Base-by-base conservation (phyloP, 2,329 filamentous ascomycete species). In the Thermothelomyces thermophilus region DNA sequence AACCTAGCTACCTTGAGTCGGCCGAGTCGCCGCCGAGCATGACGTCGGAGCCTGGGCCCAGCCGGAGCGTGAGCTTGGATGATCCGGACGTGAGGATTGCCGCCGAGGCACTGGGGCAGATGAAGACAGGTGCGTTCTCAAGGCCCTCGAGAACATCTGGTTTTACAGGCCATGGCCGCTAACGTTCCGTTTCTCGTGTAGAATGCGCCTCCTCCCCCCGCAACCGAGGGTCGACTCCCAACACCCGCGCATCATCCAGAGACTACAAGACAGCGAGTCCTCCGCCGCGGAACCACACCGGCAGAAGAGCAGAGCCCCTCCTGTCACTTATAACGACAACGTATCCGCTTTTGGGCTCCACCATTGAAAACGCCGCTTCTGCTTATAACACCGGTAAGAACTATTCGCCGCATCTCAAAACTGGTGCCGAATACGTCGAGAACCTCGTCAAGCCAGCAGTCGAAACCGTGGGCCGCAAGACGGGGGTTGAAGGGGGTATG, bases 341-440 rank as follows among this genome's bases (percentile, higher is more conserved):
- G 1, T 90, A 96, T 63, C 91, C 91, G 0, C 74, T 94, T 54
- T 78, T 96, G 14, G 89, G 87, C 9, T 88, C 82, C 24, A 89
- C 90, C 0, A 90, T 95, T 59, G 88, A 87, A 58, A 83, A 84
- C 46, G 91, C 90, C 0, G 79, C 91, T 7, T 89, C 86, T 1
- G 88, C 87, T 1, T 97, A 97, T 65, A 84, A 86, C 24, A 84
- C 79, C 2, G 90, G 87, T 10, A 96, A 97, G 68, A 88, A 90
- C 58, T 94, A 91, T 62, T 94, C 89, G 1, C 90, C 91, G 0
- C 80, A 86, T 2, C 88, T 96, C 64, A 90, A 87, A 66, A 86
- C 87, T n/a, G 82, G 90, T 53, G 91, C 88, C 42, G 89, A 95
- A 65, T 89, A 94, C 60, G 83, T 96, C 17, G 91, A 97, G 67